These are phyloP conservation scores for Rhizopus delemar DNA, from an alignment of 371 early-diverging fungal genomes.

Conservation along the genomic window DNA sequence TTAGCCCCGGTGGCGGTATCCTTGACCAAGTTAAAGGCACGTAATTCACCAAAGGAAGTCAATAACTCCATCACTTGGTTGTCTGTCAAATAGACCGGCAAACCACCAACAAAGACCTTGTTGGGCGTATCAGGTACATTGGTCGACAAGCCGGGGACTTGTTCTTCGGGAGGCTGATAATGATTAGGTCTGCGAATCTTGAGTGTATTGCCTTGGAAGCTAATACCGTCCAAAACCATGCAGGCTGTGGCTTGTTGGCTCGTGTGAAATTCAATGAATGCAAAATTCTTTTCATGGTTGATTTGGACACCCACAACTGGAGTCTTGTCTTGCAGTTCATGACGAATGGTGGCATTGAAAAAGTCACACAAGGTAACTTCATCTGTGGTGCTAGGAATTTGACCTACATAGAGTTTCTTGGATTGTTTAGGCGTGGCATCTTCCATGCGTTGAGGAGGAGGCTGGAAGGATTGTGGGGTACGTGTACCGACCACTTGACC, in stretches of 20 bases:
- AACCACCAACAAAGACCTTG: slow-evolving; percentile 93
- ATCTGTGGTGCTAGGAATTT: slow-evolving; percentile 80
- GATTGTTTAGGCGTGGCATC: slow-evolving; percentile 62
- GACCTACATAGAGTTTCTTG: slow-evolving; percentile 89
- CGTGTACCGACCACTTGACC: slow-evolving; percentile 79
- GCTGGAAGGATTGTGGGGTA: slow-evolving; percentile 60
- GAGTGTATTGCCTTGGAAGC: slow-evolving; percentile 79
- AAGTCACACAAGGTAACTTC: slow-evolving; percentile 81
- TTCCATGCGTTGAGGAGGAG: slow-evolving; percentile 15
- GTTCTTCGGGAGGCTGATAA: slow-evolving; percentile 64
- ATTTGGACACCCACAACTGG: slow-evolving; percentile 82
- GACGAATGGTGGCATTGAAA: slow-evolving; percentile 84
- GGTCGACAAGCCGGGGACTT: slow-evolving; percentile 64
- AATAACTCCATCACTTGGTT: slow-evolving; percentile 93
- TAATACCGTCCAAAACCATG: slow-evolving; percentile 91
- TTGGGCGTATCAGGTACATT: slow-evolving; percentile 88
- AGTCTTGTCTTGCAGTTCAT: slow-evolving; percentile 59
- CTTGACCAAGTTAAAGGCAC: slow-evolving; percentile 92
- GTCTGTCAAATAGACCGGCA: slow-evolving; percentile 87
- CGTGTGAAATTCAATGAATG: slow-evolving; percentile 77
- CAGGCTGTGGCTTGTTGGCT: slow-evolving; percentile 89
- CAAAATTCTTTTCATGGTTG: slow-evolving; percentile 91
- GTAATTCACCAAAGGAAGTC: slow-evolving; percentile 89
- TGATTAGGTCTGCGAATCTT: slow-evolving; percentile 95
- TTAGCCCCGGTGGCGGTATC: slow-evolving; percentile 79